phyloP scores from a whole-genome alignment of 2,329 filamentous ascomycete genomes.

The Beauveria bassiana region DNA sequence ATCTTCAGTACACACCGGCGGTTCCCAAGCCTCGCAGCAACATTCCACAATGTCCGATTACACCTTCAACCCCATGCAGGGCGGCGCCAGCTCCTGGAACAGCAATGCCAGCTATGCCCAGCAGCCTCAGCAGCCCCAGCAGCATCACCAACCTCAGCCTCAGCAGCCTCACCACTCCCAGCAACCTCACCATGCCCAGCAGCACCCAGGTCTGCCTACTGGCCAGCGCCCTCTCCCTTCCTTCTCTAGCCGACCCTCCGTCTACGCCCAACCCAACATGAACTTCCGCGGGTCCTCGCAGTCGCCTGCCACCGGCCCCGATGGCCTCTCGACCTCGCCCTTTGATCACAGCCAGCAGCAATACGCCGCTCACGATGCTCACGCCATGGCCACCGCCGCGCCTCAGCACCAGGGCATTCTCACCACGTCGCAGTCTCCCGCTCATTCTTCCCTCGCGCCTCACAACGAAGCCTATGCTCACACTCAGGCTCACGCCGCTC shows the following conservation, averaged over 20 bases:
- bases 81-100: background rate
- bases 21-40: constrained; percentile 49
- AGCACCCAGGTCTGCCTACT: background rate
- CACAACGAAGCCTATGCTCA: constrained; percentile 17
- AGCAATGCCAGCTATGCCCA: background rate
- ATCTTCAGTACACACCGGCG: constrained; percentile 53
- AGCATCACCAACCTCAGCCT: too few relatives aligned
- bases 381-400: constrained; percentile 9
- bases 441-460: constrained; percentile 24
- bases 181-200: too few relatives aligned
- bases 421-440: constrained; percentile 19
- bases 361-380: constrained; percentile 33
- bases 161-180: too few relatives aligned
- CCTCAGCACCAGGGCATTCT: constrained; percentile 5
- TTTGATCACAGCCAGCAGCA: constrained; percentile 61
- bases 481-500: constrained; percentile 33
- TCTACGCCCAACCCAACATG: constrained; percentile 22
- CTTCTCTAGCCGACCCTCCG: constrained; percentile 11
- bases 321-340: constrained; percentile 57
- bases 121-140: too few relatives aligned
- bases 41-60: constrained; percentile 44
- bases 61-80: constrained; percentile 33
- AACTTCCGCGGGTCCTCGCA: constrained; percentile 22
- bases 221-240: constrained; percentile 21
- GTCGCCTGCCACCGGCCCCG: constrained; percentile 46